phyloP scores from a whole-genome alignment of 2,329 filamentous ascomycete genomes.

The Colletotrichum sidae region DNA sequence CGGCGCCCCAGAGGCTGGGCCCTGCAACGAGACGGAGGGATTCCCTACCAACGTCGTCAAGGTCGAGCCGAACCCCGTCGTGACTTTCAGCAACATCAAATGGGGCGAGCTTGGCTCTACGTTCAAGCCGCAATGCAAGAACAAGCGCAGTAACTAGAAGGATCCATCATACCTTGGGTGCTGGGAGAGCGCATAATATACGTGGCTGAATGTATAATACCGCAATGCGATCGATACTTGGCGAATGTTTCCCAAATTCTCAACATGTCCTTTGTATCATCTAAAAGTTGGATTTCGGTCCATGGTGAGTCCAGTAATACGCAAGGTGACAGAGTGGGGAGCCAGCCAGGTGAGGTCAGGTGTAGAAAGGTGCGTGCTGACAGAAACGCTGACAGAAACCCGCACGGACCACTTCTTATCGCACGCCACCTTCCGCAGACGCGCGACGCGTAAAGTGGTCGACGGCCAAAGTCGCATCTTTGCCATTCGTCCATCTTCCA shows the following conservation, averaged over 20 bases:
- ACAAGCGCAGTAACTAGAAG: conserved; percentile 20
- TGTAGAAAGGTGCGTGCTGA: too few species aligned
- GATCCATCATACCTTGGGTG: background rate
- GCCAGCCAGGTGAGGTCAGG: too few species aligned
- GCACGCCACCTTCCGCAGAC: background rate
- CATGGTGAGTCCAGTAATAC: too few species aligned
- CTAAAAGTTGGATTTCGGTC: too few species aligned
- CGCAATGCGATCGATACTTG: too few species aligned
- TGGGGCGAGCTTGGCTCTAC: conserved; percentile 72
- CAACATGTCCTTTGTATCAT: too few species aligned
- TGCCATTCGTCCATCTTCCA: background rate
- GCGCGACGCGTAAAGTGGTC: conserved; percentile 35
- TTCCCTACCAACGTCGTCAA: conserved; percentile 60
- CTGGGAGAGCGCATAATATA: background rate
- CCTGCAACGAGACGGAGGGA: conserved; percentile 65
- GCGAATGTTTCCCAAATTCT: too few species aligned
- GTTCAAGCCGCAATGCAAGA: conserved; percentile 43
- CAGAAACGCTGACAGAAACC: too few species aligned
- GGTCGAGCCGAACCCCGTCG: conserved; percentile 59
- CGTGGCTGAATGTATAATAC: too few species aligned
- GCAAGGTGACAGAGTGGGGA: too few species aligned
- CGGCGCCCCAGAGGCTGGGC: conserved; percentile 54
- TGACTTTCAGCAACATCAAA: conserved; percentile 67
- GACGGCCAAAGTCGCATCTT: background rate
- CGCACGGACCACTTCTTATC: too few species aligned